phyloP scores from a whole-genome alignment of 352 stramenopile genomes.

The Phytophthora pluvialis region DNA sequence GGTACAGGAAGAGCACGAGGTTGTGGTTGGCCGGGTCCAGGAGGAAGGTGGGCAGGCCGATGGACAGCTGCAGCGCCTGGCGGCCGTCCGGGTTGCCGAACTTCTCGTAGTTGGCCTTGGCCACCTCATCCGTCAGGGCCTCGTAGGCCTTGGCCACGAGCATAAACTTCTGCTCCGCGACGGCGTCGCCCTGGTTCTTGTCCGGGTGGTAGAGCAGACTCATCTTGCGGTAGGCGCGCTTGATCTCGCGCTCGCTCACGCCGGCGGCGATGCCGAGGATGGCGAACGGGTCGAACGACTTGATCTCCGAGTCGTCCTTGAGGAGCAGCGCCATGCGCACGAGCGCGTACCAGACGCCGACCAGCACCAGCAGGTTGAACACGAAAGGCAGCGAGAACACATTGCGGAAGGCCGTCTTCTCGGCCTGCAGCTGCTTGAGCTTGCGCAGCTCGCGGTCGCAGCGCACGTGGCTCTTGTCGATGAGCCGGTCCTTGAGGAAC shows the following conservation, averaged over 20 bases:
- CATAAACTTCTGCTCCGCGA: constrained; percentile 99
- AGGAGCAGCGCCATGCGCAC: constrained; percentile 92
- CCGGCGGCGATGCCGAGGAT: constrained; percentile 95
- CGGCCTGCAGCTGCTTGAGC: constrained; percentile 84
- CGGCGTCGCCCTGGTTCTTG: constrained; percentile 97
- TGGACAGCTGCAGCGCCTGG: constrained; percentile 95
- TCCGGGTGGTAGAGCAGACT: constrained; percentile 94
- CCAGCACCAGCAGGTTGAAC: constrained; percentile 77
- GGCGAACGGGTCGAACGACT: constrained; percentile 97
- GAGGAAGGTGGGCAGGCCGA: constrained; percentile 98
- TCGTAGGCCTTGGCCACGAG: constrained; percentile 96
- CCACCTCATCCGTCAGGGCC: constrained; percentile 95
- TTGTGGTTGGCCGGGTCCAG: constrained; percentile 98
- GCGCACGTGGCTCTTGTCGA: constrained; percentile 86
- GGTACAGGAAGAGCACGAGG: constrained; percentile 97
- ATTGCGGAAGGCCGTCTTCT: constrained; percentile 87
- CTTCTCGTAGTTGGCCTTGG: constrained; percentile 98
- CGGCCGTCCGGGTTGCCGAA: constrained; percentile 99
- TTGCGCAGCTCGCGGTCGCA: constrained; percentile 87
- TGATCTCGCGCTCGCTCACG: constrained; percentile 95
- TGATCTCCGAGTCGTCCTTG: constrained; percentile 97
- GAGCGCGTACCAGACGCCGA: constrained; percentile 82
- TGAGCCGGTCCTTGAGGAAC: constrained; percentile 86
- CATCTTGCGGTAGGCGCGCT: constrained; percentile 94
- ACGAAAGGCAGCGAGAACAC: constrained; percentile 85